Evolutionary conservation across 2,329 filamentous ascomycete genomes (phyloP).

Genomic region (Trichoderma afroharzianum): DNA sequence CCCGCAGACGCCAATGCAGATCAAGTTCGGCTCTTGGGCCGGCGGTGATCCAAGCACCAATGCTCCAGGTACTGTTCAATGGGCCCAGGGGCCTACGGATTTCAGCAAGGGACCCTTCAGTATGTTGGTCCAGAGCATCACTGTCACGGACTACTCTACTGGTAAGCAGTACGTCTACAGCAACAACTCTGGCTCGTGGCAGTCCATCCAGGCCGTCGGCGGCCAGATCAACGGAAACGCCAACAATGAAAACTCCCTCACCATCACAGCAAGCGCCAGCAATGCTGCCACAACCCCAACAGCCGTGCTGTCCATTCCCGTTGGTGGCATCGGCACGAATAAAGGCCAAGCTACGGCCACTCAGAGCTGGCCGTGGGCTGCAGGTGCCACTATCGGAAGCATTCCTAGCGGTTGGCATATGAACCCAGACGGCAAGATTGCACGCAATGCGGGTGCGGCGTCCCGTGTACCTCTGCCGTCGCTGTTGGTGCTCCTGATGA

Average conservation of each 20-base stretch:
- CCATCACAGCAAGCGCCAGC: constrained; percentile 51
- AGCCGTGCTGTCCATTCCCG: constrained; percentile 63
- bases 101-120: constrained; percentile 79
- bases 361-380: constrained; percentile 67
- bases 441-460: constrained; percentile 58
- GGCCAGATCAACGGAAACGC: constrained; percentile 70
- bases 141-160: constrained; percentile 88
- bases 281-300: constrained; percentile 62
- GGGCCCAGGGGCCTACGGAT: constrained; percentile 83
- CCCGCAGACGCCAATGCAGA: constrained; percentile 91
- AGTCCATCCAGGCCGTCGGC: constrained; percentile 76
- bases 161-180: constrained; percentile 80
- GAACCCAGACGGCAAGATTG: constrained; percentile 72
- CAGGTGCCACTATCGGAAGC: constrained; percentile 48
- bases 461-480: constrained; percentile 20
- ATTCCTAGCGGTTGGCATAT: constrained; percentile 81
- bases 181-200: constrained; percentile 73
- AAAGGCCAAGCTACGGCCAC: constrained; percentile 50
- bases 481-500: constrained; percentile 25
- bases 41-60: constrained; percentile 78
- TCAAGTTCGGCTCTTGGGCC: constrained; percentile 90
- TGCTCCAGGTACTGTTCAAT: constrained; percentile 75
- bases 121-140: constrained; percentile 76
- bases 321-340: constrained; percentile 62
- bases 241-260: constrained; percentile 49